These are phyloP conservation scores for Nectriaceae sp. DNA, from an alignment of 2,329 filamentous ascomycete species.

Conservation along the genomic window DNA sequence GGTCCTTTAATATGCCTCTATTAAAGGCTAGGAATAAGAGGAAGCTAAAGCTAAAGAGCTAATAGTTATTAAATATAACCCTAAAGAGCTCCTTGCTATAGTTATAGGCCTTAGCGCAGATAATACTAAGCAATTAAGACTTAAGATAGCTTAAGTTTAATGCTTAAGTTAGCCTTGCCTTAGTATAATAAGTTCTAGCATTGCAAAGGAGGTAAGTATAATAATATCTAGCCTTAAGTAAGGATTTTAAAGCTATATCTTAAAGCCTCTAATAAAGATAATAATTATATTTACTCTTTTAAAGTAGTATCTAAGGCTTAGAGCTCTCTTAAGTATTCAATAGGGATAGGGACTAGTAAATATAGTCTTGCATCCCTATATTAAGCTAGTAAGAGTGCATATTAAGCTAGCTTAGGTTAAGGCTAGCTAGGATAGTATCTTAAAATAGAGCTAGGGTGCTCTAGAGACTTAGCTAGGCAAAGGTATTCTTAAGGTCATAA, in stretches of 20 bases:
- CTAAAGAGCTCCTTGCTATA: too few species aligned
- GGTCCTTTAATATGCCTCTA: conserved; percentile 1
- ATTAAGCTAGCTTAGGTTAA: conserved; percentile 4
- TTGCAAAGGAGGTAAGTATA: conserved; percentile 1
- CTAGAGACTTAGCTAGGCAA: background rate
- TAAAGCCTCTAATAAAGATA: background rate
- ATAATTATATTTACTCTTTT: conserved; percentile 1
- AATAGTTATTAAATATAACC: conserved; percentile 7
- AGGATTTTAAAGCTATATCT: background rate
- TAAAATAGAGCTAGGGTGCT: background rate
- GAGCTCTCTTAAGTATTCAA: background rate
- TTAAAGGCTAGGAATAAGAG: conserved; percentile 6
- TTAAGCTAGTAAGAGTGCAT: too few species aligned
- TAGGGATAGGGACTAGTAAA: background rate
- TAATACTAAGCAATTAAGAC: too few species aligned
- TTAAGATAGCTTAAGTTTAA: conserved; percentile 3
- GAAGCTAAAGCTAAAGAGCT: conserved; percentile 2
- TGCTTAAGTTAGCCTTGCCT: background rate
- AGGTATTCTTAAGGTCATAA: conserved; percentile 1
- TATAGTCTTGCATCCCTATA: too few species aligned
- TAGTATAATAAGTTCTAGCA: background rate
- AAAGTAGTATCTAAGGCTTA: conserved; percentile 4
- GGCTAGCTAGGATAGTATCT: conserved; percentile 1
- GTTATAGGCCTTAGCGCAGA: too few species aligned
- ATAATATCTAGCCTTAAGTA: background rate